These are phyloP conservation scores for Zea luxurians DNA, from an alignment of 176 grass and related monocot species.

Conservation along the genomic window DNA sequence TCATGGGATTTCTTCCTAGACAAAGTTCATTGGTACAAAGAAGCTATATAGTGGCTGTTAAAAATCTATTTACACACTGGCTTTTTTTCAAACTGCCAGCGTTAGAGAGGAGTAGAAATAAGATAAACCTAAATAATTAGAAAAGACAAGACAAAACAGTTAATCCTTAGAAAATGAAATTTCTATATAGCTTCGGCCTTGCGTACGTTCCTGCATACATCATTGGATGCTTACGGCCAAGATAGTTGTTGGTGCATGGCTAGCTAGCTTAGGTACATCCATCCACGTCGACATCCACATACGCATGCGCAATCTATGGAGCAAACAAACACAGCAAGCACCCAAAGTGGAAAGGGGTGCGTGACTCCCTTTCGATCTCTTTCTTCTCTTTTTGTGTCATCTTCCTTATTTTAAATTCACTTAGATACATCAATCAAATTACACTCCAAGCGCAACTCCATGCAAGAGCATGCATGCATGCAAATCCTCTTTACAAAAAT, in stretches of 20 bases:
- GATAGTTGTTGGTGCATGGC: slow-evolving; percentile 17
- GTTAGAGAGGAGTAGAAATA: not conserved
- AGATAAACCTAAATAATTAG: not conserved
- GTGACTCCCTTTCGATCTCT: not conserved
- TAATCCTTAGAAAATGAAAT: not conserved
- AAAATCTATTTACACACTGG: too few relatives aligned
- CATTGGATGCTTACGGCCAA: slow-evolving; percentile 5
- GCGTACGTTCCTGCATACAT: not conserved
- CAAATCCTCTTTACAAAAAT: slow-evolving; percentile 39
- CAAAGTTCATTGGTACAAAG: too few relatives aligned
- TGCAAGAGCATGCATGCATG: slow-evolving; percentile 19
- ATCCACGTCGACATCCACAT: slow-evolving; percentile 15
- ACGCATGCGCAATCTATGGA: slow-evolving; percentile 7
- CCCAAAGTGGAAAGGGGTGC: slow-evolving; percentile 35
- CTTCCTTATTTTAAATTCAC: slow-evolving; percentile 51
- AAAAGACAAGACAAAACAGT: not conserved
- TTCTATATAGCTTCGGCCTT: not conserved
- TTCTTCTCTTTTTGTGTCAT: slow-evolving; percentile 3
- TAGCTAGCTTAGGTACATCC: not conserved
- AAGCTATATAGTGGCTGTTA: too few relatives aligned
- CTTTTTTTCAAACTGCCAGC: too few relatives aligned
- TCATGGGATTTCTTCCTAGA: too few relatives aligned
- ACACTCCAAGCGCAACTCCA: slow-evolving; percentile 46
- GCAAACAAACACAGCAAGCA: slow-evolving; percentile 27
- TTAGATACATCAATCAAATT: slow-evolving; percentile 63